phyloP scores from a whole-genome alignment of 805 yeast species.

The Cyberlindnera petersonii region DNA sequence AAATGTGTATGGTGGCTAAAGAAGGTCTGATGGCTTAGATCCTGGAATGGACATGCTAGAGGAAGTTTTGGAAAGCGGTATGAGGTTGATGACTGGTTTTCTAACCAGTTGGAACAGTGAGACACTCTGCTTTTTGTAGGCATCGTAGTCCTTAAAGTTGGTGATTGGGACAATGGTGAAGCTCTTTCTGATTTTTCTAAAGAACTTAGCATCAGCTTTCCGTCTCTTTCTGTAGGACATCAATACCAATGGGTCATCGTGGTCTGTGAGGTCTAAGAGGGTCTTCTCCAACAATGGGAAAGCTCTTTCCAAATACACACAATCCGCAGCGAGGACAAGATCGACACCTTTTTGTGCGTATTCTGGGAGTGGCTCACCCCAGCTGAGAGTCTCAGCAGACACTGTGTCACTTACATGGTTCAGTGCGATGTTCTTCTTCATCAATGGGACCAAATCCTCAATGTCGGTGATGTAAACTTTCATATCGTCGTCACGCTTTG shows the following conservation, averaged over 20 bases:
- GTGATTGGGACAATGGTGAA: constrained; percentile 31
- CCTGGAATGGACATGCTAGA: neutral
- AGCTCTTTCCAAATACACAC: constrained; percentile 52
- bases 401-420: constrained; percentile 37
- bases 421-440: constrained; percentile 41
- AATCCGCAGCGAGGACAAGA: constrained; percentile 54
- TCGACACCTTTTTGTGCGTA: constrained; percentile 36
- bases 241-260: constrained; percentile 39
- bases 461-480: constrained; percentile 48
- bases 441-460: constrained; percentile 41
- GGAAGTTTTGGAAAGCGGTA: neutral
- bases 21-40: too few species aligned
- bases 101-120: constrained; percentile 38
- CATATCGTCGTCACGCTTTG: constrained; percentile 25
- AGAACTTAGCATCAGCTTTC: constrained; percentile 36
- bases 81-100: constrained; percentile 8
- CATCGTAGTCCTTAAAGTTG: constrained; percentile 33
- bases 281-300: constrained; percentile 51
- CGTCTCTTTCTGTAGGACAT: constrained; percentile 55
- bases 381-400: constrained; percentile 39
- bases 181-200: constrained; percentile 30
- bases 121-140: constrained; percentile 38
- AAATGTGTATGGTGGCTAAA: too few species aligned
- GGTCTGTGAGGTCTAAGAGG: constrained; percentile 38
- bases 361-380: constrained; percentile 40